phyloP scores from a whole-genome alignment of 345 rosid genomes.

The Pugionium dolabratum region DNA sequence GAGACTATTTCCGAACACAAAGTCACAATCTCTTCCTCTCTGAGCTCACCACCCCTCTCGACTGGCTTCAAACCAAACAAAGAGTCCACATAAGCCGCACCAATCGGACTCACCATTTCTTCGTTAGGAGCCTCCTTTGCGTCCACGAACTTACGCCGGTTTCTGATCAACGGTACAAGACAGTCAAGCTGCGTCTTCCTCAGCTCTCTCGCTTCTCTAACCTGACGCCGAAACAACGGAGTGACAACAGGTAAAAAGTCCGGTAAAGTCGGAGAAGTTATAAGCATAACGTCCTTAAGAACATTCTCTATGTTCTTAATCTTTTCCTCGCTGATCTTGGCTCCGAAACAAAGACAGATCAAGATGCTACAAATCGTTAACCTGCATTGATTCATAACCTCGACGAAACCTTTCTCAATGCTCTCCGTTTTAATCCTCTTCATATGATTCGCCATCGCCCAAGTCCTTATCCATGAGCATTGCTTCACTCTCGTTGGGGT shows the following conservation, averaged over 20 bases:
- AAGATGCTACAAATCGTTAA: conserved; percentile 74
- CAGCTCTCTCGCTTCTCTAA: conserved; percentile 63
- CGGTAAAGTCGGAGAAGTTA: conserved; percentile 69
- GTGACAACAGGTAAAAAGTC: conserved; percentile 81
- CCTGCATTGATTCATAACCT: conserved; percentile 75
- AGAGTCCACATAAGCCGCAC: conserved; percentile 95
- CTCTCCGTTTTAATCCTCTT: conserved; percentile 56
- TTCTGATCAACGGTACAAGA: conserved; percentile 67
- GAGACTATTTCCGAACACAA: conserved; percentile 77
- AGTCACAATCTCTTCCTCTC: conserved; percentile 86
- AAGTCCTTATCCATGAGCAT: conserved; percentile 81
- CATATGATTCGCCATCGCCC: conserved; percentile 79
- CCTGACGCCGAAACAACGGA: conserved; percentile 62
- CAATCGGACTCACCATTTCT: conserved; percentile 84
- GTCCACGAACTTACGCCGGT: conserved; percentile 58
- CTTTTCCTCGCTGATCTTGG: conserved; percentile 66
- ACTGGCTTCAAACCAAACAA: conserved; percentile 51
- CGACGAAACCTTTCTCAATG: conserved; percentile 56
- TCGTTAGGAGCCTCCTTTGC: conserved; percentile 44
- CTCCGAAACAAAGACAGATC: conserved; percentile 88
- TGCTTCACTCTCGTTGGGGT: conserved; percentile 71
- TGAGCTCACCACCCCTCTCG: conserved; percentile 50
- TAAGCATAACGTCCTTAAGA: conserved; percentile 81
- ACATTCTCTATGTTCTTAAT: conserved; percentile 66
- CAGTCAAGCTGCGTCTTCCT: conserved; percentile 79